Percentiles rank a stretch among this genome's conserved stretches.
phyloP scores from a whole-genome alignment of 148 eudicot genomes.

The Chenopodium quinoa region DNA sequence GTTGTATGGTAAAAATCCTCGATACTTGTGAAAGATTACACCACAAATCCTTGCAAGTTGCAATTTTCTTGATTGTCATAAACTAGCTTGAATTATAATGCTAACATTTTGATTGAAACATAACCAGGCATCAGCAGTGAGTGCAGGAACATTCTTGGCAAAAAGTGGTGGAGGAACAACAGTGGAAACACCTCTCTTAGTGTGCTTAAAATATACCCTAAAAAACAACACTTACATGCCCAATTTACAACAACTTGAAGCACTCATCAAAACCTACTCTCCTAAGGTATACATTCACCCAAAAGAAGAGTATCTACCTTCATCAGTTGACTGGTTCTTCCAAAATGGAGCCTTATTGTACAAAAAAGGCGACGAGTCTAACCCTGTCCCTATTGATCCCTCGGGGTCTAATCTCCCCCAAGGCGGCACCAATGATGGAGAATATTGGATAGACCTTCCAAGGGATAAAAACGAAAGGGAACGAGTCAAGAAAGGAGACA shows the following conservation, averaged over 20 bases:
- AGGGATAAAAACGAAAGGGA: constrained; percentile 13
- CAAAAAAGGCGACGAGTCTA: constrained; percentile 35
- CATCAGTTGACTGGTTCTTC: constrained; percentile 44
- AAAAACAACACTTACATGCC: constrained; percentile 34
- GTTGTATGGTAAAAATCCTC: too few species aligned
- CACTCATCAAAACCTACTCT: constrained; percentile 29
- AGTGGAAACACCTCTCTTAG: constrained; percentile 23
- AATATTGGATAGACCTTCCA: constrained; percentile 45
- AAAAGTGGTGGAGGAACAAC: constrained; percentile 22
- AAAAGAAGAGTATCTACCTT: constrained; percentile 34
- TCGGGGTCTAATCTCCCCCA: constrained; percentile 41
- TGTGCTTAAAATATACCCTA: constrained; percentile 30
- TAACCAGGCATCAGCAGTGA: constrained; percentile 27
- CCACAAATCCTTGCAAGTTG: neutral
- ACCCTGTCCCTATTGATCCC: constrained; percentile 30
- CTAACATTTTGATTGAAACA: neutral
- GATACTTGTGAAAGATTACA: neutral
- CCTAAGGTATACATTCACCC: constrained; percentile 45
- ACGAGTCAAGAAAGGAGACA: constrained; percentile 30
- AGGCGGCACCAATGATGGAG: constrained; percentile 37
- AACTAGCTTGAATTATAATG: too few species aligned
- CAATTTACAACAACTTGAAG: constrained; percentile 27
- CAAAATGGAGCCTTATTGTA: constrained; percentile 35
- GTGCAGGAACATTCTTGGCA: constrained; percentile 36
- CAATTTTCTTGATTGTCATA: neutral